Base-by-base conservation (phyloP, 352 stramenopile genomes). In the Pythium insidiosum region DNA sequence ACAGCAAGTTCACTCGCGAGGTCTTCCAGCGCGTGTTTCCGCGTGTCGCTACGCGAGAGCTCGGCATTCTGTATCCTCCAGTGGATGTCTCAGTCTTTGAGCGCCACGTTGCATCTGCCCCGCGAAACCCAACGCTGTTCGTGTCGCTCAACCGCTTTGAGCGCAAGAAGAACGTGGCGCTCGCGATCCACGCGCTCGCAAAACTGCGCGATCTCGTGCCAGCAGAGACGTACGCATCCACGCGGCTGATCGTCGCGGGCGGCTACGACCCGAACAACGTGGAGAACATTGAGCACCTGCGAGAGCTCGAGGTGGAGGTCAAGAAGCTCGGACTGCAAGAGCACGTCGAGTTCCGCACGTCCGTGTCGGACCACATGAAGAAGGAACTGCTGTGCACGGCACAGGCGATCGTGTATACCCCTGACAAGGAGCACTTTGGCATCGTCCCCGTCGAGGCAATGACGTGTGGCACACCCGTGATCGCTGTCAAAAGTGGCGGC, bases 361-460 rank as follows among this genome's bases (percentile, higher is more conserved):
- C 85, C 1, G 78, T 97, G 30, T 89, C 74, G 0, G 88, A 97
- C 62, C 54, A 58, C 12, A 86, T 85, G 65, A 89, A 96, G 46
- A 81, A 88, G 4, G 57, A 79, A 25, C 57, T 98, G 22, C 68
- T 98, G 22, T 57, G 66, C 34, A 82, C 67, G 2, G 88, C 91
- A 3, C 71, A 78, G 12, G 91, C 84, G 22, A 79, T 98, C 24
- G 59, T 98, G 15, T 99, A 99, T 62, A 99, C 96, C 29, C 96
- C 96, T 9, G 76, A 93, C 44, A 80, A 90, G 26, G 96, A 99
- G 65, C 96, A 99, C 63, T 99, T 99, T 68, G 96, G 96, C n/a
- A 99, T 99, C 53, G 96, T 99, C 2, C 96, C 96, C 0, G 71
- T 99, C 13, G 96, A 99, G 58, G 93, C 90, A n/a, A 99, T 99